Evolutionary conservation across 495 filamentous ascomycete genomes (phyloP).

Genomic region (Penicillium canescens): DNA sequence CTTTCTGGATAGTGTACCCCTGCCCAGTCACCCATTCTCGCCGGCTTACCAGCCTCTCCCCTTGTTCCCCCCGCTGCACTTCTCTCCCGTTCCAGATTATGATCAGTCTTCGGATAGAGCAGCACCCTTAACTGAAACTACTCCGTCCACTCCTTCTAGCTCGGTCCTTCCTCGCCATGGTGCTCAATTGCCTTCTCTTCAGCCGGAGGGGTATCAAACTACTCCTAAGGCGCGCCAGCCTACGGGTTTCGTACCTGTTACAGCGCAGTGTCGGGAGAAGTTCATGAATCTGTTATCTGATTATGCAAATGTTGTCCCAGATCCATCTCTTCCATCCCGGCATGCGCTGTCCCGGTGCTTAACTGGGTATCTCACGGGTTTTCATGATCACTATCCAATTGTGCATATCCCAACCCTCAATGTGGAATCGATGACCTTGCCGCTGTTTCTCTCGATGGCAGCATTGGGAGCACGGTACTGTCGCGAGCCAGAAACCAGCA

Average conservation of each 20-base stretch:
- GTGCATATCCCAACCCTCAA: slow-evolving; percentile 65
- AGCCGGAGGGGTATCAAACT: slow-evolving; percentile 35
- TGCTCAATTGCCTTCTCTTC: slow-evolving; percentile 40
- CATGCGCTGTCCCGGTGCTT: slow-evolving; percentile 65
- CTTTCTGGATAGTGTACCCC: slow-evolving; percentile 41
- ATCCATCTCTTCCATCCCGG: slow-evolving; percentile 47
- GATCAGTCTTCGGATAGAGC: slow-evolving; percentile 24
- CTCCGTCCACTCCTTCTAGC: slow-evolving; percentile 29
- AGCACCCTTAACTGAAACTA: slow-evolving; percentile 13
- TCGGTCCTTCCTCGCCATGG: slow-evolving; percentile 41
- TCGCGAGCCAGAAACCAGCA: slow-evolving; percentile 43
- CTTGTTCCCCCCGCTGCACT: slow-evolving; percentile 35
- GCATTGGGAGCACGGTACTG: slow-evolving; percentile 67
- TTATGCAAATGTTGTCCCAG: slow-evolving; percentile 39
- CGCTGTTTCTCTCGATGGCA: slow-evolving; percentile 63
- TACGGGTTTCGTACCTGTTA: slow-evolving; percentile 34
- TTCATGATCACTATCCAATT: slow-evolving; percentile 68
- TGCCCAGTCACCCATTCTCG: slow-evolving; percentile 42
- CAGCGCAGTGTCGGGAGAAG: slow-evolving; percentile 37
- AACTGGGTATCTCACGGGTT: slow-evolving; percentile 66
- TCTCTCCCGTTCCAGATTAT: slow-evolving; percentile 32
- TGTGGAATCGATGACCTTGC: slow-evolving; percentile 53
- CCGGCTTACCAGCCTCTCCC: slow-evolving; percentile 42
- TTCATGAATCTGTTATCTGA: slow-evolving; percentile 22
- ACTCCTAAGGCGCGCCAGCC: slow-evolving; percentile 30